Evolutionary conservation across 2,329 filamentous ascomycete species (phyloP).

Genomic region (Microsporum ferrugineum): DNA sequence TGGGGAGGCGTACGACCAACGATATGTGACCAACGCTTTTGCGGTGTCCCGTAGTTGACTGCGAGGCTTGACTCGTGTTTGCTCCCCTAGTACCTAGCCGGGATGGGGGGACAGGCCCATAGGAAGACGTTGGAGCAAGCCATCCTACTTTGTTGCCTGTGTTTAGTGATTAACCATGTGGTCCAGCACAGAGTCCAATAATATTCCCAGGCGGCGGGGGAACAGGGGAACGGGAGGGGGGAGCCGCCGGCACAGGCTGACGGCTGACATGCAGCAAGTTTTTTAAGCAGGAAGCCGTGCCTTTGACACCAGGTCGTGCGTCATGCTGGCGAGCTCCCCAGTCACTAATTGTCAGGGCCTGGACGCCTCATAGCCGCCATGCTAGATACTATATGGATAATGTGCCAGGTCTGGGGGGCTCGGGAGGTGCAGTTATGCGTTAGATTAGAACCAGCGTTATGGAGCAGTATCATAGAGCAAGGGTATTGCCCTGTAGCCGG

Average conservation of each 20-base stretch:
- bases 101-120: slow-evolving; percentile 1
- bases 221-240: neutral
- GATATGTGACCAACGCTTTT: slow-evolving; percentile 1
- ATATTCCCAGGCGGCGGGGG: neutral
- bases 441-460: neutral
- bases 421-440: neutral
- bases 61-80: slow-evolving; percentile 4
- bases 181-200: neutral
- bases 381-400: neutral
- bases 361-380: slow-evolving; percentile 4
- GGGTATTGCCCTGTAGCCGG: neutral
- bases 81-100: neutral
- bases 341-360: neutral
- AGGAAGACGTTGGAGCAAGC: slow-evolving; percentile 1
- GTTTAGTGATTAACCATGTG: slow-evolving; percentile 4
- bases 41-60: slow-evolving; percentile 1
- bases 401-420: neutral
- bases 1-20: neutral
- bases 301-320: neutral
- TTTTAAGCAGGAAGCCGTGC: slow-evolving; percentile 1
- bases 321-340: neutral
- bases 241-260: slow-evolving; percentile 3
- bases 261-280: slow-evolving; percentile 4
- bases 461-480: neutral
- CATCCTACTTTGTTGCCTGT: neutral